phyloP scores from a whole-genome alignment of 1,284 basidiomycete genomes.

The Thecaphora frezii region DNA sequence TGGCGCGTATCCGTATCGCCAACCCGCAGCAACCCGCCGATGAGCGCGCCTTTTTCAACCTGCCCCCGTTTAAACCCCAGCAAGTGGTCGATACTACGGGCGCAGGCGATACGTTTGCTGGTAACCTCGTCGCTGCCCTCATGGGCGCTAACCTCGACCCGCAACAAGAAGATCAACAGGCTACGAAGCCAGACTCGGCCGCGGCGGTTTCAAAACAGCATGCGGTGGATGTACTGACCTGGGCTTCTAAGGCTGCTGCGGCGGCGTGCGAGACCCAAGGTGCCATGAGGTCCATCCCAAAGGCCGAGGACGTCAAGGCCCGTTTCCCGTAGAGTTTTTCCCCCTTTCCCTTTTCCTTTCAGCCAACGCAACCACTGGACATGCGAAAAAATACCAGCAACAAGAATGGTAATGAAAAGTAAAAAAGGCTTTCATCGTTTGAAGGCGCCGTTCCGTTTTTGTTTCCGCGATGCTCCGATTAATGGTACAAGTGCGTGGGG shows the following conservation, averaged over 20 bases:
- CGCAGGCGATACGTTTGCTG: constrained; percentile 57
- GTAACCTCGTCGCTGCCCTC: constrained; percentile 49
- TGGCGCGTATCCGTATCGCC: constrained; percentile 31
- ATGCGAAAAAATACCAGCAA: no score
- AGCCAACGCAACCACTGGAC: no score
- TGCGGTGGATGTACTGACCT: constrained; percentile 23
- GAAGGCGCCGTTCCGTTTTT: no score
- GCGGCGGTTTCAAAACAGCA: constrained; percentile 8
- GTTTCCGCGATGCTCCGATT: no score
- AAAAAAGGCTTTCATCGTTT: no score
- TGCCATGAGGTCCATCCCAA: constrained; percentile 55
- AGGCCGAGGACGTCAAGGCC: constrained; percentile 34
- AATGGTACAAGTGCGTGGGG: no score
- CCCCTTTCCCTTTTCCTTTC: no score
- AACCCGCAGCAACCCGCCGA: constrained; percentile 5
- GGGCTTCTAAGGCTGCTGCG: constrained; percentile 43
- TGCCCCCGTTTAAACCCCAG: constrained; percentile 33
- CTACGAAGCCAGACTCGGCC: constrained; percentile 5
- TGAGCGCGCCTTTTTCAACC: constrained; percentile 25
- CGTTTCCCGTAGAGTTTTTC: constrained; percentile 6
- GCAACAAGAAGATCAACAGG: constrained; percentile 2
- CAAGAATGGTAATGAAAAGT: no score
- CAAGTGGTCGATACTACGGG: constrained; percentile 55
- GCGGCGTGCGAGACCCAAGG: constrained; percentile 54
- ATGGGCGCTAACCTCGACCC: constrained; percentile 30